Conservation (phyloP, 148 eudicot genomes). For the Vaccinium myrtillus region DNA sequence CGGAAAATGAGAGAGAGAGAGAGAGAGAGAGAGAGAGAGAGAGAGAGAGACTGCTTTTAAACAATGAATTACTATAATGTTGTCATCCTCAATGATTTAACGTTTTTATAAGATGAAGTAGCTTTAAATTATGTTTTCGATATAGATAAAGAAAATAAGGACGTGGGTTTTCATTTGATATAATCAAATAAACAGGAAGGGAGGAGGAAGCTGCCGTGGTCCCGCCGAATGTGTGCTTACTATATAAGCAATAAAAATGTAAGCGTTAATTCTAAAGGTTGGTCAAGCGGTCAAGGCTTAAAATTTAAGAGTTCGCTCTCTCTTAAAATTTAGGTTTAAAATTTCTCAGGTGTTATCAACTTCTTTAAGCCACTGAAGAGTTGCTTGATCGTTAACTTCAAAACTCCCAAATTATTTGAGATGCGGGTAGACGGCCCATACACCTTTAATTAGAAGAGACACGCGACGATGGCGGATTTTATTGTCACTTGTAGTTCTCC, state of each 20-base stretch:
- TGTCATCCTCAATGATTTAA: constrained; percentile 1
- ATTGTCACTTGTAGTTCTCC: not conserved
- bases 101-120: not conserved
- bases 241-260: not conserved
- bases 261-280: too few species aligned
- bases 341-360: too few species aligned
- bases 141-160: not conserved
- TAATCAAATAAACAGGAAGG: not conserved
- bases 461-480: not conserved
- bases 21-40: not conserved
- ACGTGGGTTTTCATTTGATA: not conserved
- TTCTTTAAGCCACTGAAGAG: too few species aligned
- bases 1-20: too few species aligned
- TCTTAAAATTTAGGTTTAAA: too few species aligned
- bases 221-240: not conserved
- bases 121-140: not conserved
- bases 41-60: not conserved
- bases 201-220: not conserved
- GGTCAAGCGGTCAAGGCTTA: too few species aligned
- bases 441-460: not conserved
- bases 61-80: not conserved
- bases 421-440: too few species aligned
- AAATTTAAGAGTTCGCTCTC: too few species aligned
- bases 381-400: too few species aligned
- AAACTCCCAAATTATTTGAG: too few species aligned